A percentile compares a stretch with the other conserved stretches of the same genome.
These are phyloP conservation scores for Cytospora paraplurivora DNA, from an alignment of 2,329 filamentous ascomycete species.

Conservation along the genomic window DNA sequence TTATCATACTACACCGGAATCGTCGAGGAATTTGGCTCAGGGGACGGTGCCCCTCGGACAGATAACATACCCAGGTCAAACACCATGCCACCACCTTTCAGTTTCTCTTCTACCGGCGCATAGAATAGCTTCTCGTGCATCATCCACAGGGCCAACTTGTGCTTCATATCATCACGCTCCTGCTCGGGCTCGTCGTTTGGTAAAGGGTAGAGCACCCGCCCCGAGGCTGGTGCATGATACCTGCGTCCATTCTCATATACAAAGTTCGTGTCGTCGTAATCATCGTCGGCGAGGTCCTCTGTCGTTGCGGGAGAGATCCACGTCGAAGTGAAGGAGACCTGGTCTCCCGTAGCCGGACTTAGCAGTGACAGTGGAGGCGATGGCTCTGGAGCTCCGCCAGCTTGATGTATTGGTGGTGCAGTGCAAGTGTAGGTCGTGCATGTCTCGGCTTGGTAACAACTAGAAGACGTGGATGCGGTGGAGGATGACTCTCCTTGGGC, in stretches of 20 bases:
- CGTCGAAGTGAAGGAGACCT: slow-evolving; percentile 23
- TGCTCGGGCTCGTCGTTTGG: slow-evolving; percentile 47
- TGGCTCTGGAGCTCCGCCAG: slow-evolving; percentile 11
- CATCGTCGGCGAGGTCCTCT: slow-evolving; percentile 24
- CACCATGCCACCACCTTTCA: slow-evolving; percentile 46
- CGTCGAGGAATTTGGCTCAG: not conserved
- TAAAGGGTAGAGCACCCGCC: slow-evolving; percentile 37
- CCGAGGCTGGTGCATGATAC: slow-evolving; percentile 42
- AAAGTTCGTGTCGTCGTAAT: slow-evolving; percentile 35
- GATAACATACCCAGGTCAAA: slow-evolving; percentile 49
- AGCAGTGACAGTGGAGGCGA: slow-evolving; percentile 20
- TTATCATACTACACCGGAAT: not conserved
- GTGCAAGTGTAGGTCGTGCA: slow-evolving; percentile 27
- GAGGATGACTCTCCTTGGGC: slow-evolving; percentile 10
- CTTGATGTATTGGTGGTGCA: not conserved
- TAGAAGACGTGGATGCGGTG: not conserved
- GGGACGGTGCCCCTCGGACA: not conserved
- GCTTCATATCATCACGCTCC: slow-evolving; percentile 46
- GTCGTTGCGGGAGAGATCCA: slow-evolving; percentile 24
- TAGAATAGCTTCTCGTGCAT: slow-evolving; percentile 45
- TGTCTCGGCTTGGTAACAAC: slow-evolving; percentile 47
- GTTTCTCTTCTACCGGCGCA: slow-evolving; percentile 44
- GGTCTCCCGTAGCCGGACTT: slow-evolving; percentile 12
- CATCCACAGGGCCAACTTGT: slow-evolving; percentile 41
- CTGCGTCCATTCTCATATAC: slow-evolving; percentile 40